A percentile compares a stretch with the other conserved stretches of the same genome.
phyloP scores from a whole-genome alignment of 1,139 yeast species.

The Pichia sp. region DNA sequence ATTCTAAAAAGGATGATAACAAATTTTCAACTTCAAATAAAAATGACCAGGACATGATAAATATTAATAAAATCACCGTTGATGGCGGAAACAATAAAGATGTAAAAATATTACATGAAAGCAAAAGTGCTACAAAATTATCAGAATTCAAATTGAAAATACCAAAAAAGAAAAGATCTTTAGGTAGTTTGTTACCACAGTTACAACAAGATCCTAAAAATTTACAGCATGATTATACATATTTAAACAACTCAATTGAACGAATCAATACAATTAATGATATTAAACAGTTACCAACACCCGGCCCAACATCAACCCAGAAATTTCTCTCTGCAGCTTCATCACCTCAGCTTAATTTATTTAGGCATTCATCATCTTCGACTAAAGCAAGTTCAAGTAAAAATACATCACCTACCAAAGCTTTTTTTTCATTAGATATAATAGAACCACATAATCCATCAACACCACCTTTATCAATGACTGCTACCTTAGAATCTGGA shows the following conservation, averaged over 20 bases:
- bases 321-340: not conserved
- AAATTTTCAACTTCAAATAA: not conserved
- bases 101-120: not conserved
- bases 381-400: constrained; percentile 1
- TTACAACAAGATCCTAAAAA: not conserved
- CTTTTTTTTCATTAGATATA: not conserved
- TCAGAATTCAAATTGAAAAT: constrained; percentile 5
- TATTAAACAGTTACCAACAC: not conserved
- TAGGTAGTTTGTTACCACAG: constrained; percentile 9
- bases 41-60: too few relatives aligned
- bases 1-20: constrained; percentile 3
- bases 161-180: constrained; percentile 9
- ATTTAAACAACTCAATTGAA: not conserved
- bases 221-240: not conserved
- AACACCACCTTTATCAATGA: constrained; percentile 3
- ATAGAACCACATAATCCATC: not conserved
- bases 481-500: not conserved
- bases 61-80: too few relatives aligned
- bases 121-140: constrained; percentile 2
- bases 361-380: constrained; percentile 1
- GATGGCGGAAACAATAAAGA: not conserved
- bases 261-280: not conserved
- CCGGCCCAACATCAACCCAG: constrained; percentile 1
- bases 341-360: constrained; percentile 5
- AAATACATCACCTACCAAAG: constrained; percentile 4